Evolutionary conservation across 2,329 filamentous ascomycete species (phyloP).

Genomic region (Emericellopsis cladophorae): DNA sequence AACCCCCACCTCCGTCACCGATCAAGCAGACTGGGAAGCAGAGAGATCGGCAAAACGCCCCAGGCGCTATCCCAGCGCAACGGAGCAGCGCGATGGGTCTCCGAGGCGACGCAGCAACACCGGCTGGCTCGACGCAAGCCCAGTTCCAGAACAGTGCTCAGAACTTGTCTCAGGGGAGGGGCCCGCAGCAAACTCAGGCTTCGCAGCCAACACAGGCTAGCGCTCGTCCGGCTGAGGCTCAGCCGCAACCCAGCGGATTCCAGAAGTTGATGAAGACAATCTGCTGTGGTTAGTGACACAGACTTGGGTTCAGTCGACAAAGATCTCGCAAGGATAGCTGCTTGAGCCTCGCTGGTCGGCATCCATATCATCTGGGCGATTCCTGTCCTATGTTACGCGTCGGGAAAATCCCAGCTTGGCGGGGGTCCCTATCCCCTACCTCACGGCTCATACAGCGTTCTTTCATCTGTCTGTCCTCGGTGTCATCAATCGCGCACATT

Average conservation of each 20-base stretch:
- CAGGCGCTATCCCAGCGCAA: constrained; percentile 61
- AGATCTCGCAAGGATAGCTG: too few species aligned
- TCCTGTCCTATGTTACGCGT: too few species aligned
- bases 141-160: constrained; percentile 94
- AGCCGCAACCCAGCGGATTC: constrained; percentile 63
- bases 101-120: constrained; percentile 68
- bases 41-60: constrained; percentile 63
- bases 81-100: constrained; percentile 63
- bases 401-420: too few species aligned
- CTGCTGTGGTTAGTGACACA: constrained; percentile 61
- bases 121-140: constrained; percentile 83
- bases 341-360: too few species aligned
- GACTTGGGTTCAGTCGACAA: too few species aligned
- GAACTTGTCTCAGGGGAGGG: constrained; percentile 60
- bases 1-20: constrained; percentile 78
- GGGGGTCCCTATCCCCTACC: not conserved
- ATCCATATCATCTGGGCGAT: too few species aligned
- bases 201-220: constrained; percentile 38
- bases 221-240: constrained; percentile 51
- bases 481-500: not conserved
- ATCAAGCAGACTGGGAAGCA: constrained; percentile 71
- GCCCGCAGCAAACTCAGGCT: constrained; percentile 48
- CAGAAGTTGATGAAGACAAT: constrained; percentile 88
- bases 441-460: not conserved
- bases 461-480: not conserved